Percentiles rank a stretch among this genome's conserved stretches.
Evolutionary conservation across 805 yeast genomes (phyloP).

Genomic region (Maudiozyma bulderi): DNA sequence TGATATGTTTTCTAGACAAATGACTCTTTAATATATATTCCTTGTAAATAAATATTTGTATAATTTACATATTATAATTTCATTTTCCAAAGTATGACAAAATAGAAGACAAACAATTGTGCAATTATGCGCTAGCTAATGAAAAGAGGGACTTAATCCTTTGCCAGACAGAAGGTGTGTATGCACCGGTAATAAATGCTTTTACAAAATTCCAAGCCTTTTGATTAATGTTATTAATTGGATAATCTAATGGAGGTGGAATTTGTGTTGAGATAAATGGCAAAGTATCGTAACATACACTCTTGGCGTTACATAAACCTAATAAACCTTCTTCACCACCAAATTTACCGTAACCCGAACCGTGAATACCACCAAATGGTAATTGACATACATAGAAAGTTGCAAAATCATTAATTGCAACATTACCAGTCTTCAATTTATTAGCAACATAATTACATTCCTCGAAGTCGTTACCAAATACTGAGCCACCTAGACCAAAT

Average conservation of each 20-base stretch:
- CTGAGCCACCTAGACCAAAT: constrained; percentile 87
- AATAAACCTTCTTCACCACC: constrained; percentile 96
- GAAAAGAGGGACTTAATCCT: constrained; percentile 46
- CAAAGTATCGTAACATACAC: constrained; percentile 75
- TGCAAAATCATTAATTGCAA: constrained; percentile 96
- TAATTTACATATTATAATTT: not conserved
- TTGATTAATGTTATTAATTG: constrained; percentile 58
- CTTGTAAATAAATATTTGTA: not conserved
- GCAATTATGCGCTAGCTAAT: constrained; percentile 32
- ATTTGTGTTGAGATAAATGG: constrained; percentile 72
- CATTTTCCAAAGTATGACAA: not conserved
- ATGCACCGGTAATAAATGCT: constrained; percentile 76
- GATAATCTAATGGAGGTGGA: constrained; percentile 87
- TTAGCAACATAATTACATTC: constrained; percentile 57
- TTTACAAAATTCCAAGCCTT: constrained; percentile 85
- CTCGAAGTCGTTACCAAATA: constrained; percentile 59
- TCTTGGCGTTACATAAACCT: constrained; percentile 80
- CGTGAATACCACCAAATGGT: constrained; percentile 92
- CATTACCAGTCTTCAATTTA: constrained; percentile 71
- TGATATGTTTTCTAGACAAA: not conserved
- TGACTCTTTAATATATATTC: not conserved
- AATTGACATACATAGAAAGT: constrained; percentile 91
- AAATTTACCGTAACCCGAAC: constrained; percentile 94
- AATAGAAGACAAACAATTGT: not conserved
- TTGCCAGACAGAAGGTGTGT: constrained; percentile 66